A percentile compares a stretch with the other conserved stretches of the same genome.
Conservation (phyloP, 176 grass and related monocot genomes). For the Carex littledalei region DNA sequence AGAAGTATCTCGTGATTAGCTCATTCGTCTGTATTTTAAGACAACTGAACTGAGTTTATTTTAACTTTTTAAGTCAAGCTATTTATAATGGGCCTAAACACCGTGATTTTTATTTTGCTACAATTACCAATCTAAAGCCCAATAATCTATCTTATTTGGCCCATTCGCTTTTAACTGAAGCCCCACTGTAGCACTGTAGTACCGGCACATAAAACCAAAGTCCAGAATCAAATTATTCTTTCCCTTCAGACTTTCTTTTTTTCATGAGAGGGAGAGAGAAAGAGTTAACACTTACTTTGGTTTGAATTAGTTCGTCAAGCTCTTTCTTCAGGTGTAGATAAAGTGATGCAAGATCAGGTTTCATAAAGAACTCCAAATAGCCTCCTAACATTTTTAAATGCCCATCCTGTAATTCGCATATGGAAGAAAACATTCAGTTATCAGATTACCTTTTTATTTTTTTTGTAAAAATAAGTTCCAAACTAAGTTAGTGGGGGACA, state of each 20-base stretch:
- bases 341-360: constrained; percentile 65
- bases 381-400: constrained; percentile 98
- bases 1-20: neutral
- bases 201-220: neutral
- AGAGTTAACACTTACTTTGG: constrained; percentile 43
- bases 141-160: neutral
- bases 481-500: neutral
- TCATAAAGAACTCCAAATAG: constrained; percentile 99
- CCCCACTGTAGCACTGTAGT: neutral
- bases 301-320: constrained; percentile 72
- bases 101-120: neutral
- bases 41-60: neutral
- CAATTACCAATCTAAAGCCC: neutral
- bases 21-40: neutral
- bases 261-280: neutral
- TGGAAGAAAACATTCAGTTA: neutral
- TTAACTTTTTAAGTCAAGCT: no score
- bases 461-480: neutral
- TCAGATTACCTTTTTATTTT: neutral
- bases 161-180: neutral
- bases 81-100: neutral
- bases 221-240: neutral
- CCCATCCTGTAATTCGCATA: constrained; percentile 54
- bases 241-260: neutral
- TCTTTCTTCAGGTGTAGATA: constrained; percentile 77